Percentiles rank a stretch among this genome's conserved stretches.
Evolutionary conservation across 257 asterid species (phyloP).

Genomic region (Nicotiana tomentosiformis): DNA sequence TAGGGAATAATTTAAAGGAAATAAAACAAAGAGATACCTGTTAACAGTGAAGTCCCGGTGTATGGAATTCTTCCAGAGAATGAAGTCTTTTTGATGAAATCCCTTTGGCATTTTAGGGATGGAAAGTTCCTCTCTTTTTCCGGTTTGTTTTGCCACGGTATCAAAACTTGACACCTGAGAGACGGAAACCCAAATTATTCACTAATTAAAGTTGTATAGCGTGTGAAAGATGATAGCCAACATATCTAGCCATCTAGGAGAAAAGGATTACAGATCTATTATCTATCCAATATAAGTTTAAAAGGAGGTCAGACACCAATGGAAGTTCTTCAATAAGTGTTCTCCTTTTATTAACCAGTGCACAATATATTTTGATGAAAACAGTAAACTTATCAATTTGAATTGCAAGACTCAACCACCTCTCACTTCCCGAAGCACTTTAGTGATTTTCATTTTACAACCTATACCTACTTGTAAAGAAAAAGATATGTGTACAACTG

Average conservation of each 20-base stretch:
- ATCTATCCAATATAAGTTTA: neutral
- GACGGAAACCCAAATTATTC: neutral
- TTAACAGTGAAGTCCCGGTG: slow-evolving; percentile 87
- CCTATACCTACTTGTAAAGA: neutral
- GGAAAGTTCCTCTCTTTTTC: slow-evolving; percentile 15
- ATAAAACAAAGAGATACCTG: slow-evolving; percentile 36
- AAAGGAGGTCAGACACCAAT: neutral
- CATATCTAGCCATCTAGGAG: neutral
- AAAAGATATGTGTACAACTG: neutral
- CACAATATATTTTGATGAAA: neutral
- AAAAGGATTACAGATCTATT: neutral
- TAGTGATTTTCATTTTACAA: neutral
- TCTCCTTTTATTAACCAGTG: neutral
- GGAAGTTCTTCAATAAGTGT: neutral
- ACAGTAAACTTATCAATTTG: neutral
- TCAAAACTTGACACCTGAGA: slow-evolving; percentile 82
- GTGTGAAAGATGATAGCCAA: slow-evolving; percentile 2
- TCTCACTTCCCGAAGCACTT: neutral
- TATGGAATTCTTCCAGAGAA: slow-evolving; percentile 69
- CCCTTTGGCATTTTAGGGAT: slow-evolving; percentile 37
- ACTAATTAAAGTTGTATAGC: neutral
- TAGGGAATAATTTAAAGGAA: neutral
- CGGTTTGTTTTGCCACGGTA: slow-evolving; percentile 37
- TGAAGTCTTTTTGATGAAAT: slow-evolving; percentile 43
- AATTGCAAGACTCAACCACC: neutral